Base-by-base conservation (phyloP, 2,329 filamentous ascomycete species). In the Hansfordia pulvinata region DNA sequence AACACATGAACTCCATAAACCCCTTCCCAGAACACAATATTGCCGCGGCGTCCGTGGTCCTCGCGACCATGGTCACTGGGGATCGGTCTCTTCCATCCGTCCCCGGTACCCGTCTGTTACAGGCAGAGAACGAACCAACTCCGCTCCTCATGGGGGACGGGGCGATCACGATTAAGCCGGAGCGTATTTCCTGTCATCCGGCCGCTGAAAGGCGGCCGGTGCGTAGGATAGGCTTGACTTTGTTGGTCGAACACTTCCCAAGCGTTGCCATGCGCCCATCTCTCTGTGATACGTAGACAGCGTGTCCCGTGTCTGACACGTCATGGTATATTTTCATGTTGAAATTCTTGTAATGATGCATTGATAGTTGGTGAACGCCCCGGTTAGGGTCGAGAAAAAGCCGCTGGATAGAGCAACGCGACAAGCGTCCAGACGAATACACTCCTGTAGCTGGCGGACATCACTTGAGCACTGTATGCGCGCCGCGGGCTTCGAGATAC, bases 81-180 rank as follows among this genome's bases (percentile, higher is more conserved):
- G 60, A 44, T 51, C 49, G 53, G 62, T 54, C 43, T 50, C 51
- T 56, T 47, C 65, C 54, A 66, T 83, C 76, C 76, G 64, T 62
- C 69, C 69, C 84, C 81, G 80, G 84, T 90, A 64, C 65, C 67
- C 67, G 75, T 79, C 71, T 65, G 57, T 54, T 39, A 53, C 54
- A 69, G 82, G 84, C 85, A 78, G 64, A 93, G 69, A 93, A 54
- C 52, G 70, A 69, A 53, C 34, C 34, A n/a, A n/a, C n/a, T n/a
- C n/a, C n/a, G n/a, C n/a, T n/a, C 13, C 23, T 16, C 13, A 16
- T 8, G n/a, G 23, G 23, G 17, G 17, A 17, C 14, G 17, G n/a
- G 23, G 31, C 32, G 79, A 83, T 83, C 81, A 77, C 83, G 78
- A 93, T 90, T 93, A 93, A 94, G 86, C 86, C 85, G 86, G 86